Percentiles rank a stretch among this genome's conserved stretches.
Evolutionary conservation across 257 asterid species (phyloP).

Genomic region (Cruciata laevipes): DNA sequence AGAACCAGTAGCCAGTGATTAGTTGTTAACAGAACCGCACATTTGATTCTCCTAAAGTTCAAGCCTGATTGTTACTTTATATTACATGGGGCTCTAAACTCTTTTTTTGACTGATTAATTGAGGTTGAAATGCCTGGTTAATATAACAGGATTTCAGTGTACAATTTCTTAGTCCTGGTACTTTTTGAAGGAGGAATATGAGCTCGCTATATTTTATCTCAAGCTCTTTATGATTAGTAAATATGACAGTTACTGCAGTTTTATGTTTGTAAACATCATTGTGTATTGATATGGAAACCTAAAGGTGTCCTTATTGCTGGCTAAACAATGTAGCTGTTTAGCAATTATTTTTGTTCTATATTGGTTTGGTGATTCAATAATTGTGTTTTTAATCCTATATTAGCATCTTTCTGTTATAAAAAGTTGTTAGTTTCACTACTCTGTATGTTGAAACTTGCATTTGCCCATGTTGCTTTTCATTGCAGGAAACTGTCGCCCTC

Average conservation of each 20-base stretch:
- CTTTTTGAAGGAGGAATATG: background rate
- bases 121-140: background rate
- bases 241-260: background rate
- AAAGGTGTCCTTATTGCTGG: no score
- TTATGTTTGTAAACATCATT: background rate
- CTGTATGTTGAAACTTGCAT: background rate
- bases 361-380: background rate
- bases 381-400: background rate
- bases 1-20: no score
- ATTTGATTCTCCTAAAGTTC: background rate
- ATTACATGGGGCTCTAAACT: background rate
- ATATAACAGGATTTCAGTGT: background rate
- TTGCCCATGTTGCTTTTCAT: slow-evolving; percentile 1
- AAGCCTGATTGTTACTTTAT: background rate
- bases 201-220: background rate
- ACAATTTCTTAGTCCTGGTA: background rate
- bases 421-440: no score
- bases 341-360: no score
- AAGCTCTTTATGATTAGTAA: background rate
- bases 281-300: background rate
- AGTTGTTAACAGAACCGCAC: background rate
- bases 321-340: no score
- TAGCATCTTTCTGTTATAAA: no score
- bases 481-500: slow-evolving; percentile 26
- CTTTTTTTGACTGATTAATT: background rate